phyloP scores from a whole-genome alignment of 495 filamentous ascomycete species.

The Daldinia loculata region DNA sequence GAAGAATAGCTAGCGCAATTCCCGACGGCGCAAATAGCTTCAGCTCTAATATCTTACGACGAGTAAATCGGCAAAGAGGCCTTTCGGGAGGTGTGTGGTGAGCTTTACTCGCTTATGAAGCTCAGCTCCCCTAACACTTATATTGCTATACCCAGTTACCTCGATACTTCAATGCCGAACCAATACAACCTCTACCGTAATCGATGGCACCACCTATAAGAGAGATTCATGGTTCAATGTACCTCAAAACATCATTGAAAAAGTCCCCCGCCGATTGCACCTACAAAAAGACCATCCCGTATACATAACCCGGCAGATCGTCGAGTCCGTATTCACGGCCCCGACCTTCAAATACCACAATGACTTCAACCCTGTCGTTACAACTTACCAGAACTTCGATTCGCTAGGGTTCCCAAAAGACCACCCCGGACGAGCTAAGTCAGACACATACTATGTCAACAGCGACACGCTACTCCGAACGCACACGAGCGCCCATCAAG shows the following conservation, averaged over 20 bases:
- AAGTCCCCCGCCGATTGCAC: constrained; percentile 79
- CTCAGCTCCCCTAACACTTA: constrained; percentile 6
- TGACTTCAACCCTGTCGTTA: constrained; percentile 82
- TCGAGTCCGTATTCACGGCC: constrained; percentile 85
- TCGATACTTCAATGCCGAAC: constrained; percentile 18
- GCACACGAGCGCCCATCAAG: constrained; percentile 93
- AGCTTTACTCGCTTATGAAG: constrained; percentile 6
- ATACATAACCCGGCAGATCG: constrained; percentile 86
- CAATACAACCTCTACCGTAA: constrained; percentile 47
- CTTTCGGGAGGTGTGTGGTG: constrained; percentile 29
- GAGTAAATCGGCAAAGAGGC: constrained; percentile 21
- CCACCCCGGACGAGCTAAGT: constrained; percentile 86
- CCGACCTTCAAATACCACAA: constrained; percentile 80
- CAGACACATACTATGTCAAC: constrained; percentile 97
- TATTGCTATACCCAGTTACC: constrained; percentile 7
- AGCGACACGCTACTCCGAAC: constrained; percentile 83
- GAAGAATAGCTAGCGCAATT: constrained; percentile 14
- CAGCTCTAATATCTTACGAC: constrained; percentile 2
- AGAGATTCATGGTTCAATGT: constrained; percentile 89
- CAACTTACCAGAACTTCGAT: constrained; percentile 90
- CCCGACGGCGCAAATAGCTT: constrained; percentile 8
- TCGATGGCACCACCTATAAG: constrained; percentile 70
- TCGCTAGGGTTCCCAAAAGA: constrained; percentile 89
- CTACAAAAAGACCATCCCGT: constrained; percentile 89
- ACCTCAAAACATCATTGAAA: constrained; percentile 74